Base-by-base conservation (phyloP, 345 rosid genomes). In the Citrus inodora region DNA sequence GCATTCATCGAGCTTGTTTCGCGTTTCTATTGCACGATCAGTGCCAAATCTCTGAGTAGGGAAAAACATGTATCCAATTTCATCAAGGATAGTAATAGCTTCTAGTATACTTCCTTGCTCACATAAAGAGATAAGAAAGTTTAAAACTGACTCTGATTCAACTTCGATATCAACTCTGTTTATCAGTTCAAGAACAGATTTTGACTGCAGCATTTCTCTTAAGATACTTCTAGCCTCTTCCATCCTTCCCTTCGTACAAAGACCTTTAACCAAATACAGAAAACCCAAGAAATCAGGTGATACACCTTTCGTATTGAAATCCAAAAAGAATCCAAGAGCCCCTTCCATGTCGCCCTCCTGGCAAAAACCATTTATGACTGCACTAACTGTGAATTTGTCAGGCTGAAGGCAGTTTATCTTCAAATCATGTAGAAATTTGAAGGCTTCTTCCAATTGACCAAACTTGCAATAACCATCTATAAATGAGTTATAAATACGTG, bases 181-280 rank as follows among this genome's bases (percentile, higher is more conserved):
- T 78, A 92, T 85, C 79, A 92, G 74, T 83, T 87, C 89, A 78
- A 87, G 67, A 72, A 86, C 86, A 59, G 92, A 83, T 81, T 83
- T 71, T 70, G 91, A 84, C 81, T 83, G 90, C 82, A 95, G 91
- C 99, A 93, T 93, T 78, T 95, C 97, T 86, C 95, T 88, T 84
- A 95, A 83, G 70, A 90, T 80, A 67, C 81, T 83, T 76, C 96
- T 88, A 1, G 99, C 90, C 86, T 95, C 98, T 85, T 95, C 98
- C 90, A 95, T 92, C 83, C 97, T 87, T 79, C 99, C 97, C 84
- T 95, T 93, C 9, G 87, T 86, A 85, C 82, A 85, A 25, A 95
- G 88, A 53, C 99, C 99, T 78, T 90, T 87, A 61, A 89, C 82
- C 86, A 93, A 81, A 85, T 80, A 78, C 78, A 91, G 73, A 81